Evolutionary conservation across 2,329 filamentous ascomycete genomes (phyloP).

Genomic region (Fusarium papillatum): DNA sequence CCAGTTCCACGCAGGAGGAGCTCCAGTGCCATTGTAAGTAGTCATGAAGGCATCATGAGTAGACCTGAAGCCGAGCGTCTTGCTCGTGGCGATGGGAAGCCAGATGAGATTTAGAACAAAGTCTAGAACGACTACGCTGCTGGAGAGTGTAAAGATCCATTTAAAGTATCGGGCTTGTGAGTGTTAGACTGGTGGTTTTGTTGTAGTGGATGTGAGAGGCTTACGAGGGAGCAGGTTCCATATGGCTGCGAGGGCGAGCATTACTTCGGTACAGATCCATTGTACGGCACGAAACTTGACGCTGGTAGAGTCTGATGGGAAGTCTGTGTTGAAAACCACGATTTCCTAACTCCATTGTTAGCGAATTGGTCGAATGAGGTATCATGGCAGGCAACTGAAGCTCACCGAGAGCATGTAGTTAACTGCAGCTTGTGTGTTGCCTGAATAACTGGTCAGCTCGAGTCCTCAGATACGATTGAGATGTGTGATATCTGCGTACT

Average conservation of each 20-base stretch:
- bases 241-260: conserved; percentile 63
- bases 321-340: conserved; percentile 68
- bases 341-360: conserved; percentile 59
- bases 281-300: conserved; percentile 72
- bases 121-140: conserved; percentile 66
- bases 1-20: conserved; percentile 72
- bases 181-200: not conserved
- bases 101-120: conserved; percentile 72
- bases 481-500: conserved; percentile 47
- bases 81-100: conserved; percentile 68
- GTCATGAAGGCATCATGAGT: conserved; percentile 71
- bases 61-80: conserved; percentile 70
- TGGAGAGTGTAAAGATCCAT: conserved; percentile 65
- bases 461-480: too few relatives aligned
- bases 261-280: conserved; percentile 69
- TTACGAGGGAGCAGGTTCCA: conserved; percentile 65
- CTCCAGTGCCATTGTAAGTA: conserved; percentile 70
- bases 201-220: conserved; percentile 23
- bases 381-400: not conserved
- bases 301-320: conserved; percentile 63
- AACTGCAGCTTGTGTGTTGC: conserved; percentile 63
- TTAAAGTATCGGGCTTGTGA: conserved; percentile 58
- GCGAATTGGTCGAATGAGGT: not conserved
- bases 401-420: conserved; percentile 67
- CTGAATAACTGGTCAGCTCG: conserved; percentile 29